phyloP scores from a whole-genome alignment of 2,329 filamentous ascomycete genomes.

The Microdochium trichocladiopsis region DNA sequence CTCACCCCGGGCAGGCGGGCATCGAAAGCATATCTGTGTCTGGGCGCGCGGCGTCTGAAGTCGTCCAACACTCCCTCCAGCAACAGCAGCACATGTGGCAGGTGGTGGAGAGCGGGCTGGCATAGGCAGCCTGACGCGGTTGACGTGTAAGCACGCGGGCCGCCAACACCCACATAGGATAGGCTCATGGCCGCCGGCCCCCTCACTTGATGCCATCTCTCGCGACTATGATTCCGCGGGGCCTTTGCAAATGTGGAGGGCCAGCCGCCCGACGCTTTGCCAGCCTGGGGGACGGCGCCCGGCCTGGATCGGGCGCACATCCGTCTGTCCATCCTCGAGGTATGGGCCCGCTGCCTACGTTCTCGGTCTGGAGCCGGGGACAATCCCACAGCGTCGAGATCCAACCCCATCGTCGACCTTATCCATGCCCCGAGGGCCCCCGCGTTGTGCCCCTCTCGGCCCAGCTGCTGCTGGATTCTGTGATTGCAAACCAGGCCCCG shows the following conservation, averaged over 20 bases:
- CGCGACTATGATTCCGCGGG: neutral
- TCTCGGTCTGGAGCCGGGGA: neutral
- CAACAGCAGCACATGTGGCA: neutral
- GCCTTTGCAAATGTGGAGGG: neutral
- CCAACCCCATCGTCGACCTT: neutral
- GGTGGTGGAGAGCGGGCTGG: neutral
- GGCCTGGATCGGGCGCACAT: neutral
- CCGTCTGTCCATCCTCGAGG: neutral
- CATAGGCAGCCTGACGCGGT: neutral
- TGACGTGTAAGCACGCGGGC: neutral
- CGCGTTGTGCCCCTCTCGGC: neutral
- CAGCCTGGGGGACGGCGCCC: neutral
- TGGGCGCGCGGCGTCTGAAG: neutral
- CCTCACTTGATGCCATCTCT: neutral
- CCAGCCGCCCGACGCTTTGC: neutral
- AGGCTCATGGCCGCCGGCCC: neutral
- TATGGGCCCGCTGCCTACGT: neutral
- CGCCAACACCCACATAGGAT: neutral
- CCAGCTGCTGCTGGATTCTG: neutral
- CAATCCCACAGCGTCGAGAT: neutral
- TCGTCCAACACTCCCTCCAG: neutral
- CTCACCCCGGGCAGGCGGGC: neutral
- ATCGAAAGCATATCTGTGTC: neutral
- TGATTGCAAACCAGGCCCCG: neutral
- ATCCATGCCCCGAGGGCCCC: neutral